Percentiles rank a stretch among this genome's conserved stretches.
Conservation (phyloP, 2,329 filamentous ascomycete genomes). For the Monilinia fructigena region DNA sequence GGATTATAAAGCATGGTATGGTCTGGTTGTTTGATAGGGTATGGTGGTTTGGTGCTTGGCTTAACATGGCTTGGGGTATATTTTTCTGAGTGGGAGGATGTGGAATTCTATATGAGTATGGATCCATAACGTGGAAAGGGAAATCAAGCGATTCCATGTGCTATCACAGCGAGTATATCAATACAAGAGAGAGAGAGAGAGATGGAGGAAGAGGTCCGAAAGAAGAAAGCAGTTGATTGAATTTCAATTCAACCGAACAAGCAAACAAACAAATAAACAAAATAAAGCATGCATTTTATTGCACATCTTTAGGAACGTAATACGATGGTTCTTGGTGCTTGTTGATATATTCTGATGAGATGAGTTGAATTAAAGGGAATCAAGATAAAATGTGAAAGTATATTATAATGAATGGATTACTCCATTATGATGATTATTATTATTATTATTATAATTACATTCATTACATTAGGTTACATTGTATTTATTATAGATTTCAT, state of each 20-base stretch:
- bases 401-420: too few relatives aligned
- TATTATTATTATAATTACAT: too few relatives aligned
- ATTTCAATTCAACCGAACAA: not conserved
- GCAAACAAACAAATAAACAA: not conserved
- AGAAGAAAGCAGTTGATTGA: not conserved
- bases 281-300: too few relatives aligned
- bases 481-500: too few relatives aligned
- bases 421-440: too few relatives aligned
- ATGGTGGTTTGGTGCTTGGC: not conserved
- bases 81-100: not conserved
- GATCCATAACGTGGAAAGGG: not conserved
- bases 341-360: too few relatives aligned
- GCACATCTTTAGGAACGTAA: too few relatives aligned
- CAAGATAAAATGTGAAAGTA: too few relatives aligned
- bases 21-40: slow-evolving; percentile 12
- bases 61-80: not conserved
- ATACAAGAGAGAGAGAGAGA: not conserved
- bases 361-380: too few relatives aligned
- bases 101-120: not conserved
- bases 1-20: not conserved
- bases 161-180: not conserved
- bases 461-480: too few relatives aligned
- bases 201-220: not conserved
- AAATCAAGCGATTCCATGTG: not conserved
- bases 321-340: too few relatives aligned